Conservation (phyloP, 306 rosid species). For the Hippophae gyantsensis region DNA sequence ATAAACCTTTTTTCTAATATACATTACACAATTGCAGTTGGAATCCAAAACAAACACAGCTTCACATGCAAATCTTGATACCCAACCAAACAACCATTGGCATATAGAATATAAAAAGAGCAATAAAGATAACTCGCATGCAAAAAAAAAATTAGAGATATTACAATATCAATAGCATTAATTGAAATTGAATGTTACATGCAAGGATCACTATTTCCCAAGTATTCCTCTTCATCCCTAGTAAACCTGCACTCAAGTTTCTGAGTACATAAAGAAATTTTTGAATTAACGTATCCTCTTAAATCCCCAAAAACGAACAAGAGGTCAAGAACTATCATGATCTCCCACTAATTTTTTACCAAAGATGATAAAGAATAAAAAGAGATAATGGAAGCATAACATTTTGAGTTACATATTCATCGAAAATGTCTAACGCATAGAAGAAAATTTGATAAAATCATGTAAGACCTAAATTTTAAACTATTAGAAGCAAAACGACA, state of each 20-base stretch:
- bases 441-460: slow-evolving; percentile 32
- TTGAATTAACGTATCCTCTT: slow-evolving; percentile 25
- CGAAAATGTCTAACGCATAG: slow-evolving; percentile 26
- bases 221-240: slow-evolving; percentile 14
- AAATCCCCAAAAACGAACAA: slow-evolving; percentile 57
- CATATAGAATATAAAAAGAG: not conserved
- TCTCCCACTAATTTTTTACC: slow-evolving; percentile 26
- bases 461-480: slow-evolving; percentile 38
- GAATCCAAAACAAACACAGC: too few species aligned
- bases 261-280: slow-evolving; percentile 32
- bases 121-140: not conserved
- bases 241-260: slow-evolving; percentile 20
- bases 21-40: too few species aligned
- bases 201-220: slow-evolving; percentile 25
- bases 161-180: slow-evolving; percentile 3
- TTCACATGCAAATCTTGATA: not conserved
- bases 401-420: slow-evolving; percentile 24
- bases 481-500: slow-evolving; percentile 39
- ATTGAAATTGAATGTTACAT: slow-evolving; percentile 16
- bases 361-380: slow-evolving; percentile 26
- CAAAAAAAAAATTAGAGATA: not conserved
- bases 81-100: too few species aligned
- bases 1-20: too few species aligned
- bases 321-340: slow-evolving; percentile 26
- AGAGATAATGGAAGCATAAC: slow-evolving; percentile 23